Base-by-base conservation (phyloP, 176 grass and related monocot genomes). In the Pharus latifolius region DNA sequence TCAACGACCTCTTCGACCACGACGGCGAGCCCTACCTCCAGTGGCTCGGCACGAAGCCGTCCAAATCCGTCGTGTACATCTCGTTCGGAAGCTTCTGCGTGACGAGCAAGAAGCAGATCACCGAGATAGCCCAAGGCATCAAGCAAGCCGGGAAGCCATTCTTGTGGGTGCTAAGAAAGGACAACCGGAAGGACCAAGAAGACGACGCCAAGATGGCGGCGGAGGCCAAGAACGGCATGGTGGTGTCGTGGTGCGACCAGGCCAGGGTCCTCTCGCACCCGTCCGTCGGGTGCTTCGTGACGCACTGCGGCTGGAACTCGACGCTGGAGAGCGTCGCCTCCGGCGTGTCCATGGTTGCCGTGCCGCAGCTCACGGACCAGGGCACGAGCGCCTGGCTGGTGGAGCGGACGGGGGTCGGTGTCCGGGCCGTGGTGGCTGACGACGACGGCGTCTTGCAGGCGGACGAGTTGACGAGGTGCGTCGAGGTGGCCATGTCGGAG, bases 201-300 rank as follows among this genome's bases (percentile, higher is more conserved):
- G 66, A 30, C 37, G 63, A 23, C 34, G 50, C 33, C 0, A 72
- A 43, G 34, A 52, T 69, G 2, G 67, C 60, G 28, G 66, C 55
- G 7, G 67, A 40, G 25, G 16, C 27, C 5, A 4, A 1, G 10
- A 32, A 0, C 17, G 72, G 83, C 20, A 64, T 82, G 69, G 80
- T 84, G 72, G 88, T 96, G 63, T 73, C 52, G 56, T 96, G 93
- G 93, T 96, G 88, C 77, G 68, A 83, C 69, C 93, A 96, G 78
- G 76, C 56, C 26, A 71, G 81, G 20, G 89, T 96, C 49, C 82
- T 96, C 35, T 67, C 59, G 7, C 89, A 90, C 60, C 77, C 85
- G 3, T 53, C 88, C 0, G 77, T 96, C 6, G 85, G 85, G 11
- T 95, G 90, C 72, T 86, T 86, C 49, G 76, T 86, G 47, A 86